Evolutionary conservation across 306 rosid genomes (phyloP).

Genomic region (Vicia sativa): DNA sequence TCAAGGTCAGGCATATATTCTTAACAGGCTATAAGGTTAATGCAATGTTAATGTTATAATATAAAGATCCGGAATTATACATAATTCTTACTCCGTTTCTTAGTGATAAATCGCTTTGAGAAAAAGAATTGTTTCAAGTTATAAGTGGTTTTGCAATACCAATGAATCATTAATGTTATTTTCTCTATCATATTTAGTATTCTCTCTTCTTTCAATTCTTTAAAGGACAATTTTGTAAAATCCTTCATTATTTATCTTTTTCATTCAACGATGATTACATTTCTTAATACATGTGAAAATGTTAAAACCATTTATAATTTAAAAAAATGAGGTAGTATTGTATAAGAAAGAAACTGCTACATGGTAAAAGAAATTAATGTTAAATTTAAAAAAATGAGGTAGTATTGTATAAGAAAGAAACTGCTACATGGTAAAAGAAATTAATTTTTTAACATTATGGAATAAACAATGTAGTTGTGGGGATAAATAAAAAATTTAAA

Average conservation of each 20-base stretch:
- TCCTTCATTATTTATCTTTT: too few relatives aligned
- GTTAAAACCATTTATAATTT: too few relatives aligned
- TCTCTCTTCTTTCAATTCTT: too few relatives aligned
- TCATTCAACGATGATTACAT: too few relatives aligned
- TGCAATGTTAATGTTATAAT: constrained; percentile 18
- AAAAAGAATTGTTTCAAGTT: too few relatives aligned
- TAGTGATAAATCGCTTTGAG: too few relatives aligned
- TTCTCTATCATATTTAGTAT: too few relatives aligned
- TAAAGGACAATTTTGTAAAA: too few relatives aligned
- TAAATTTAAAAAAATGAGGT: too few relatives aligned
- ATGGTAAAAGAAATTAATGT: background rate
- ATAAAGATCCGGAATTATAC: constrained; percentile 16
- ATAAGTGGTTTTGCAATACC: too few relatives aligned
- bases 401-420: background rate
- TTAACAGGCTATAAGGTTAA: constrained; percentile 4
- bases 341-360: constrained; percentile 1
- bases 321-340: background rate
- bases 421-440: background rate
- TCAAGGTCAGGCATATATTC: constrained; percentile 40
- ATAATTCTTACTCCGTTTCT: background rate
- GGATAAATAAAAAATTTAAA: background rate
- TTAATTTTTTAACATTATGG: constrained; percentile 1
- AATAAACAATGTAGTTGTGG: background rate
- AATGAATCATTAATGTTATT: too few relatives aligned
- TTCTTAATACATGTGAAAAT: too few relatives aligned